Evolutionary conservation across 352 stramenopile species (phyloP).

Genomic region (Pythium aquatile): DNA sequence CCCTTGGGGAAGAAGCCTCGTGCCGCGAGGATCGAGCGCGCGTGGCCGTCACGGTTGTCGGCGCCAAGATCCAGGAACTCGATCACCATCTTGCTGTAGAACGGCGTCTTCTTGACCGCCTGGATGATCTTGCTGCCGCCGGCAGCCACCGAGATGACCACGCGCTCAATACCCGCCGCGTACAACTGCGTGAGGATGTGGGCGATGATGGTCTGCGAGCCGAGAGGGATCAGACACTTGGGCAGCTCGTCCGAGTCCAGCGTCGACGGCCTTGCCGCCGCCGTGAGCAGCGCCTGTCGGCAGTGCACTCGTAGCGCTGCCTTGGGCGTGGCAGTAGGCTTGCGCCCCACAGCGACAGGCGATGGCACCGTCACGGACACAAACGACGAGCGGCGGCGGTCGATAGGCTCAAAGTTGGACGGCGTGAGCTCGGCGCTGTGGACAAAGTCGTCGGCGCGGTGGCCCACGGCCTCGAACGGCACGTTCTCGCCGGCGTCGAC

Average conservation of each 20-base stretch:
- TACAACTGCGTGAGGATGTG: conserved; percentile 81
- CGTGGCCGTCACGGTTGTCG: conserved; percentile 31
- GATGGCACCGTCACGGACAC: conserved; percentile 21
- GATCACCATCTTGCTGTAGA: conserved; percentile 67
- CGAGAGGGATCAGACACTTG: conserved; percentile 76
- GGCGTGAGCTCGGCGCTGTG: neutral
- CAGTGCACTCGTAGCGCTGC: conserved; percentile 15
- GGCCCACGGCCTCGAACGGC: conserved; percentile 67
- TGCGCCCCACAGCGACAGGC: conserved; percentile 11
- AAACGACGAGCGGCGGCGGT: conserved; percentile 22
- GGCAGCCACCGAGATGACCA: conserved; percentile 78
- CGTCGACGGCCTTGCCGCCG: conserved; percentile 47
- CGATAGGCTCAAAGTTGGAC: conserved; percentile 2
- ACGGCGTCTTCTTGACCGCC: conserved; percentile 60
- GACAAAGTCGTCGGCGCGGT: conserved; percentile 8
- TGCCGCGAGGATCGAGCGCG: conserved; percentile 33
- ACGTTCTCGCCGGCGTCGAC: conserved; percentile 74
- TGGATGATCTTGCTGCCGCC: conserved; percentile 54
- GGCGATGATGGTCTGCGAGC: conserved; percentile 69
- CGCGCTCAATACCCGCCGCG: conserved; percentile 64
- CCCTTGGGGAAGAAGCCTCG: conserved; percentile 28
- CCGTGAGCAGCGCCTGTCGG: conserved; percentile 63
- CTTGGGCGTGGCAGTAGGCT: neutral
- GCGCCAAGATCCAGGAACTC: conserved; percentile 34
- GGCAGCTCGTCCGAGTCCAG: conserved; percentile 56